Evolutionary conservation across 768 basidiomycete species (phyloP), one percentile per base, ranked within the genome.

Genomic region (Lepiota venenata): DNA sequence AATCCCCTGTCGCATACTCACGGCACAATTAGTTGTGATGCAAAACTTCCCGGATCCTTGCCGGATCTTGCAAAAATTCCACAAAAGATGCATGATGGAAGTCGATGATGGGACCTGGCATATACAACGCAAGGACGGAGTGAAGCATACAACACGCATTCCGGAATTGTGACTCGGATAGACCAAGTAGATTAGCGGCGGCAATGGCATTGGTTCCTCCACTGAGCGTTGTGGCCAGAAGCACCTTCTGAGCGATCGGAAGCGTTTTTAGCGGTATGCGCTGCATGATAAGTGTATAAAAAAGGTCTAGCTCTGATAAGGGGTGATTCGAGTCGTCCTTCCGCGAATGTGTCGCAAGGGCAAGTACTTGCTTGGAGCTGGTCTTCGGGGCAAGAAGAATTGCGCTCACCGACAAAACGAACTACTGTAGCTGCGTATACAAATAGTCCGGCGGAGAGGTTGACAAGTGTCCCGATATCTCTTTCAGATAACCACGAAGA

Each of bases 401-500:
- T 20, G 6, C 46, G 43, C 5, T 47, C 38, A 10, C 35, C 43
- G n/a, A 58, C 37, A 20, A 50, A 56, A 18, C 40, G 55, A 11
- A 56, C 38, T 15, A 43, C 46, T 4, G 54, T 44, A 10, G 38
- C n/a, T 4, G 58, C 49, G 18, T 22, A 55, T 8, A 43, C 37
- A 39, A 46, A 58, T 2, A 40, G 40, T 9, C 53, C 48, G n/a
- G 54, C 50, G 12, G 54, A 50, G 14, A 42, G 40, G 18, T 41
- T 18, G 18, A 52, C 29, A 15, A 55, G 50, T 2, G 15, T 37
- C 15, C 35, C 10, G n/a, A 58, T 12, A 5, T 46, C 46, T 8
- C 16, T 14, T 25, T 56, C 39, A 2, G 49, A 35, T 2, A 54
- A 54, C 58, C 58, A 58, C 11, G 55, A 21, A 18, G 43, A 39